Evolutionary conservation across 768 basidiomycete species (phyloP).

Genomic region (Astraeus odoratus): DNA sequence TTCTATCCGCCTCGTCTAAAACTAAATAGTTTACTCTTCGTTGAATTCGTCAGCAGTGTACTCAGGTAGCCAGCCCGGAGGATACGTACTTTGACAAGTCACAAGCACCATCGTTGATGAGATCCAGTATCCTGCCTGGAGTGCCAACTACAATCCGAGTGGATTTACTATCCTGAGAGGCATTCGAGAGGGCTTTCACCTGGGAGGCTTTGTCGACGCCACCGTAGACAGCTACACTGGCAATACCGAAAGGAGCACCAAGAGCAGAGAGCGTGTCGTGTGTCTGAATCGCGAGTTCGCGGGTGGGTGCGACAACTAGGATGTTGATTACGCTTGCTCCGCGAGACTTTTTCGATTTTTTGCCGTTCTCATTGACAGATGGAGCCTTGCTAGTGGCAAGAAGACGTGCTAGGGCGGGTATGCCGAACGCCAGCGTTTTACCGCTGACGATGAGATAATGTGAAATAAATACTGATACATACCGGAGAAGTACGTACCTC

Average conservation of each 20-base stretch:
- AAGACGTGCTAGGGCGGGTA: slow-evolving; percentile 77
- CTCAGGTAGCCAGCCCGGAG: not conserved
- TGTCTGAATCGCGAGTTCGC: slow-evolving; percentile 94
- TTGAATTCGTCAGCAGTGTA: slow-evolving; percentile 1
- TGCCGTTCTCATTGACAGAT: slow-evolving; percentile 12
- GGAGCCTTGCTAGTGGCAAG: slow-evolving; percentile 31
- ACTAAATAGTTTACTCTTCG: slow-evolving; percentile 83
- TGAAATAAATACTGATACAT: not conserved
- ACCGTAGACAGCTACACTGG: slow-evolving; percentile 85
- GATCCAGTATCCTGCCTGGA: slow-evolving; percentile 87
- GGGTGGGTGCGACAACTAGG: slow-evolving; percentile 88
- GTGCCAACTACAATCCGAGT: slow-evolving; percentile 90
- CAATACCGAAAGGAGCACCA: slow-evolving; percentile 67
- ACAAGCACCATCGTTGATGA: slow-evolving; percentile 81
- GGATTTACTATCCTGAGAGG: slow-evolving; percentile 39
- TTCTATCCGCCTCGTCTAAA: slow-evolving; percentile 95
- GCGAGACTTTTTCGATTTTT: slow-evolving; percentile 25
- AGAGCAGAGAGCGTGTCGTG: slow-evolving; percentile 74
- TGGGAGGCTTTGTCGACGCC: slow-evolving; percentile 91
- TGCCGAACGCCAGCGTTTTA: slow-evolving; percentile 93
- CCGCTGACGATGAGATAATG: slow-evolving; percentile 45
- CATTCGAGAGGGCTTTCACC: slow-evolving; percentile 55
- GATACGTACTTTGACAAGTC: slow-evolving; percentile 70
- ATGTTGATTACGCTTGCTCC: slow-evolving; percentile 42
- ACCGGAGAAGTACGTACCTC: slow-evolving; percentile 38